A percentile compares a stretch with the other conserved stretches of the same genome.
phyloP scores from a whole-genome alignment of 139 green algal species.

The Chlamydomonas applanata region DNA sequence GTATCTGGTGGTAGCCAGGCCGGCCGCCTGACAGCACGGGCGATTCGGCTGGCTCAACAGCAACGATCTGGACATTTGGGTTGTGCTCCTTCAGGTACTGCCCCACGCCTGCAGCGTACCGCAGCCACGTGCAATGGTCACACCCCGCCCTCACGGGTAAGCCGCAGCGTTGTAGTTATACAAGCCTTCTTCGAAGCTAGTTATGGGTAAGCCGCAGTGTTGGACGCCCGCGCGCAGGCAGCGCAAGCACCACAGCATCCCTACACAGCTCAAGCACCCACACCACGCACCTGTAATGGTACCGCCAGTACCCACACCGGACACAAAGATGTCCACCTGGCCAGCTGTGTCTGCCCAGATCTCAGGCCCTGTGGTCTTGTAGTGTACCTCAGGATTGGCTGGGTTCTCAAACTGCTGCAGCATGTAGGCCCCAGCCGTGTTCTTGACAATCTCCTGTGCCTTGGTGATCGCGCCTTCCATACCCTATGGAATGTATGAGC shows the following conservation, averaged over 20 bases:
- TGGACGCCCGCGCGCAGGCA: neutral
- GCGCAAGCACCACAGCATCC: neutral
- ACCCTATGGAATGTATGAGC: conserved; percentile 37
- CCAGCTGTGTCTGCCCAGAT: conserved; percentile 85
- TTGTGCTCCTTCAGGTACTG: conserved; percentile 89
- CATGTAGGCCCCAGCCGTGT: conserved; percentile 73
- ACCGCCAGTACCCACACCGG: conserved; percentile 95
- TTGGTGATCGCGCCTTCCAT: conserved; percentile 89
- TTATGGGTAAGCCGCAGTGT: too few relatives aligned
- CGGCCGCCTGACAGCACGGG: conserved; percentile 80
- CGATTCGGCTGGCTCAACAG: conserved; percentile 92
- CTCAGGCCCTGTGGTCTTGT: conserved; percentile 70
- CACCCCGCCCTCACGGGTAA: too few relatives aligned
- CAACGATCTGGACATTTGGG: conserved; percentile 80
- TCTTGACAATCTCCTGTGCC: conserved; percentile 79
- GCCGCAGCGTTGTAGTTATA: too few relatives aligned
- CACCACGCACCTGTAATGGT: conserved; percentile 81
- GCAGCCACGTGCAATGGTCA: too few relatives aligned
- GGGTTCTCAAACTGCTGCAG: conserved; percentile 99
- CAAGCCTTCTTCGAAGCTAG: too few relatives aligned
- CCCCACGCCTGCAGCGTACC: conserved; percentile 32
- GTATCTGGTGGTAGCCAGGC: conserved; percentile 94
- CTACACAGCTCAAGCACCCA: neutral
- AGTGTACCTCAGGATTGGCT: conserved; percentile 73
- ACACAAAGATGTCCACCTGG: conserved; percentile 89